A percentile compares a stretch with the other conserved stretches of the same genome.
These are phyloP conservation scores for Phaeosphaeria sp. DNA, from an alignment of 2,329 filamentous ascomycete genomes.

Conservation along the genomic window DNA sequence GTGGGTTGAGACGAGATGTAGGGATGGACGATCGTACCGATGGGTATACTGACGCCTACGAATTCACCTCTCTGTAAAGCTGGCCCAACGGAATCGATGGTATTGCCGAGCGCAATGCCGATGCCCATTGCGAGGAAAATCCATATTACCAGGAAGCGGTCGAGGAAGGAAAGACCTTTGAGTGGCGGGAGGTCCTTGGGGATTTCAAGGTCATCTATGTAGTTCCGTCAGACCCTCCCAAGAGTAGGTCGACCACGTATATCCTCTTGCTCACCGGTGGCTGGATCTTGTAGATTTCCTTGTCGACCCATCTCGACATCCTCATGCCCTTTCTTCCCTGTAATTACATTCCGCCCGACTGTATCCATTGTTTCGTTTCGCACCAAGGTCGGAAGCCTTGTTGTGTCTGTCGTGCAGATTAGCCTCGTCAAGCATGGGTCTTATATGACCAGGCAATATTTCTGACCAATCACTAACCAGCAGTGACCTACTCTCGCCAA, in stretches of 20 bases:
- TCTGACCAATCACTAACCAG: constrained; percentile 10
- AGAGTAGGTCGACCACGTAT: no score
- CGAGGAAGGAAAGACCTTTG: constrained; percentile 52
- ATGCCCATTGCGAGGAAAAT: constrained; percentile 80
- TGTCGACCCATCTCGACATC: constrained; percentile 16
- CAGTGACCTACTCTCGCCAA: constrained; percentile 14
- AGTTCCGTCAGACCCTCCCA: not conserved
- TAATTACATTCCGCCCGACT: constrained; percentile 18
- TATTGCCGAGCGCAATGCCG: constrained; percentile 78
- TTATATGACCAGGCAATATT: not conserved
- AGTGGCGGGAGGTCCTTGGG: constrained; percentile 31
- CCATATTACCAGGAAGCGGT: constrained; percentile 61
- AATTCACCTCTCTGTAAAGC: constrained; percentile 74
- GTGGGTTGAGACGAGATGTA: not conserved
- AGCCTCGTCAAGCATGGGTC: not conserved
- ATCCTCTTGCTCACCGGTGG: no score
- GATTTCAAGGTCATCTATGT: constrained; percentile 3
- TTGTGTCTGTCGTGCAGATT: not conserved
- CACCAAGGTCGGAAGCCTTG: not conserved
- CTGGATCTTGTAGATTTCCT: not conserved
- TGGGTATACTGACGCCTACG: constrained; percentile 72
- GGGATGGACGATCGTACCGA: constrained; percentile 55
- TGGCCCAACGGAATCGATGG: constrained; percentile 67
- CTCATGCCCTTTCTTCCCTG: not conserved
- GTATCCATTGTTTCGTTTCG: constrained; percentile 17